These are phyloP conservation scores for Trichocomaceae sp. DNA, from an alignment of 2,329 filamentous ascomycete genomes.

Conservation along the genomic window DNA sequence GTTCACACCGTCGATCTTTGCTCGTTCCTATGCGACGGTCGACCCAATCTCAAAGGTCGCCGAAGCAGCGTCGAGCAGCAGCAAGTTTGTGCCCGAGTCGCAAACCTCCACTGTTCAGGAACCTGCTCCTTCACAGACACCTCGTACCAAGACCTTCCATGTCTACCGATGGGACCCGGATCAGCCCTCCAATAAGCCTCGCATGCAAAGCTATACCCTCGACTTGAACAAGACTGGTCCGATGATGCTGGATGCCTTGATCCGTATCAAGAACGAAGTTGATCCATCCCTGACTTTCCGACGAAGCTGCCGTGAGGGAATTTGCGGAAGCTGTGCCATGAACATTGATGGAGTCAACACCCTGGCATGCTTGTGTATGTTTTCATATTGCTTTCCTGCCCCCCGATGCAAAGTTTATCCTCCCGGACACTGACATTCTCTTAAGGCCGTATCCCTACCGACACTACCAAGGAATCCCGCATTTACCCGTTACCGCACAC, in stretches of 20 bases:
- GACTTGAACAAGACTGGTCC: conserved; percentile 98
- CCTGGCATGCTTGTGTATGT: conserved; percentile 90
- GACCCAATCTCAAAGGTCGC: conserved; percentile 29
- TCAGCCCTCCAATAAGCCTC: conserved; percentile 81
- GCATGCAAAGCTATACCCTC: conserved; percentile 89
- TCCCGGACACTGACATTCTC: conserved; percentile 8
- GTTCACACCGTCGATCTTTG: conserved; percentile 30
- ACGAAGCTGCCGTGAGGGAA: conserved; percentile 92
- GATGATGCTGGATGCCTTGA: conserved; percentile 95
- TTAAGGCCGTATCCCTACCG: conserved; percentile 89
- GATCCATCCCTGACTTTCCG: conserved; percentile 96
- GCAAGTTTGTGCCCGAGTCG: conserved; percentile 38
- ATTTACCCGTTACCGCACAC: conserved; percentile 98
- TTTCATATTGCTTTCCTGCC: no score
- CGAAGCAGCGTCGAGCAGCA: conserved; percentile 22
- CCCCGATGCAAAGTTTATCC: background rate
- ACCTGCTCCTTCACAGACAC: conserved; percentile 50
- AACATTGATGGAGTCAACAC: conserved; percentile 99
- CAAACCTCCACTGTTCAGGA: conserved; percentile 57
- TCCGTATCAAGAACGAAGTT: conserved; percentile 98
- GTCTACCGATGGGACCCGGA: conserved; percentile 99
- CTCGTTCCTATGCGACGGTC: conserved; percentile 44
- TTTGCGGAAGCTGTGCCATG: conserved; percentile 98
- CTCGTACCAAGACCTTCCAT: conserved; percentile 86
- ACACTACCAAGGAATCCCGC: conserved; percentile 72